These are phyloP conservation scores for Mentha longifolia DNA, from an alignment of 257 asterid genomes.

Conservation along the genomic window DNA sequence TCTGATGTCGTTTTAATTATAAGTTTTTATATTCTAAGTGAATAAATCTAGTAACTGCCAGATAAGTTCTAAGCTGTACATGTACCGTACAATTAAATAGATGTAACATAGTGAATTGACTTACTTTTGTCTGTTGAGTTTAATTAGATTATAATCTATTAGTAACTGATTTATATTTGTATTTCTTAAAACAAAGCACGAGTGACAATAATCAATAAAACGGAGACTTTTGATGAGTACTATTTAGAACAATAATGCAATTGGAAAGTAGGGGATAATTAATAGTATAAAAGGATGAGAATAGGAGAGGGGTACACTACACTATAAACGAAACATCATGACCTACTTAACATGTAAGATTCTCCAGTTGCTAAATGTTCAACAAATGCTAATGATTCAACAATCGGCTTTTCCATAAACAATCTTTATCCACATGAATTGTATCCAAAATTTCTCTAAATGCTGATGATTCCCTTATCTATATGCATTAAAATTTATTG, in stretches of 20 bases:
- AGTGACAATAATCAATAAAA: slow-evolving; percentile 2
- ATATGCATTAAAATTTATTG: no score
- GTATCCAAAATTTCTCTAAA: background rate
- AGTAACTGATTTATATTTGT: background rate
- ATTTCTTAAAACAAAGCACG: background rate
- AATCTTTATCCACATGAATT: slow-evolving; percentile 31
- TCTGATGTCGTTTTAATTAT: no score
- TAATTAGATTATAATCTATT: no score
- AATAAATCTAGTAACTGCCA: no score
- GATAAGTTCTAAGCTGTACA: no score
- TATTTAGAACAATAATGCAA: background rate
- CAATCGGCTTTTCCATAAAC: slow-evolving; percentile 26
- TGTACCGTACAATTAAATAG: no score
- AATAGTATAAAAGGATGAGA: background rate
- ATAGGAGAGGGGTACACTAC: background rate
- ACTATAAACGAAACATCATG: slow-evolving; percentile 15
- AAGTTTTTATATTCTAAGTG: no score
- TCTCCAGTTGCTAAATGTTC: slow-evolving; percentile 15
- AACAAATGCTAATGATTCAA: slow-evolving; percentile 34
- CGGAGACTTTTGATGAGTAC: background rate
- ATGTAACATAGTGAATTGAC: no score
- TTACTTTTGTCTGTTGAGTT: no score
- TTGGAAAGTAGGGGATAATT: background rate
- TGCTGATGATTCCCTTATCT: no score
- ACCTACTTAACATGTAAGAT: slow-evolving; percentile 23